Evolutionary conservation across 306 rosid genomes (phyloP).

Genomic region (Trichosanthes truncata): DNA sequence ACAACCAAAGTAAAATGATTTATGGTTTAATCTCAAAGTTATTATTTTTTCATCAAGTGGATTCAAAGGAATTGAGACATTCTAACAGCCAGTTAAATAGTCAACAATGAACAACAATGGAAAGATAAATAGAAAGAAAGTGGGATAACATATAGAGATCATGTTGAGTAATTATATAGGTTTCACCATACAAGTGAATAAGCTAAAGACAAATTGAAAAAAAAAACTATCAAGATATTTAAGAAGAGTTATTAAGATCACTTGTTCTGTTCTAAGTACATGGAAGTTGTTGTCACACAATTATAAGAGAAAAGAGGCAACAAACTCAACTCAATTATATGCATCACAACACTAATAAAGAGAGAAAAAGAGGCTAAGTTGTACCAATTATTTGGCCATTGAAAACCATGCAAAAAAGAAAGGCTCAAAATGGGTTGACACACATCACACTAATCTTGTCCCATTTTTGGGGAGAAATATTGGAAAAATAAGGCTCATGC

Average conservation of each 20-base stretch:
- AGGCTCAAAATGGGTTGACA: conserved; percentile 7
- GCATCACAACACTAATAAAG: background rate
- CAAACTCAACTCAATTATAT: background rate
- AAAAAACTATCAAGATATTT: background rate
- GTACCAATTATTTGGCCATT: conserved; percentile 3
- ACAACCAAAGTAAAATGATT: too few relatives aligned
- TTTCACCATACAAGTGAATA: background rate
- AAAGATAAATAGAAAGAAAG: too few relatives aligned
- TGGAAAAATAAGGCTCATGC: background rate
- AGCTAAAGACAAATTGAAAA: background rate
- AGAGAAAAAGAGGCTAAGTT: background rate
- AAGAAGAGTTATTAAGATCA: background rate
- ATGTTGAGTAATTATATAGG: background rate
- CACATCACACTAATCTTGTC: conserved; percentile 10
- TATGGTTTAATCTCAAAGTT: too few relatives aligned
- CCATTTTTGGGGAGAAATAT: conserved; percentile 7
- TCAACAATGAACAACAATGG: too few relatives aligned
- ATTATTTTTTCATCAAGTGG: too few relatives aligned
- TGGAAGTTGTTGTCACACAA: background rate
- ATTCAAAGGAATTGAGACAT: too few relatives aligned
- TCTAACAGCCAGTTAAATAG: too few relatives aligned
- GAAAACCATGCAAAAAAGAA: background rate
- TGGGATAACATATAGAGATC: too few relatives aligned
- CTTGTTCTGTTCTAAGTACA: background rate
- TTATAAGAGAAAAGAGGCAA: background rate